Base-by-base conservation (phyloP, 768 basidiomycete genomes). In the Termitomyces sp. region DNA sequence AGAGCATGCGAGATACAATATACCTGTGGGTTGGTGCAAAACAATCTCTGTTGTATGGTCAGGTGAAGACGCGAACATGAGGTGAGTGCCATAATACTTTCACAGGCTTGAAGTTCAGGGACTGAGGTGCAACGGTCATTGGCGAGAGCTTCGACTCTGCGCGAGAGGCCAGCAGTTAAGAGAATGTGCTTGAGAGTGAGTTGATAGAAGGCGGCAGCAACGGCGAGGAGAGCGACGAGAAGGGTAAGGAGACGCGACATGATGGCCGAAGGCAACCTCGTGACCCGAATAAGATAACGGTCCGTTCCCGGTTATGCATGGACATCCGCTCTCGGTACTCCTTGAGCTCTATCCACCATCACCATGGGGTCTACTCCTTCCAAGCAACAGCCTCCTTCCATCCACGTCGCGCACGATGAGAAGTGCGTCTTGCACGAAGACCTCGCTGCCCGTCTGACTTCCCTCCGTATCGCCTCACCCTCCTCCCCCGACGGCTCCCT, bases 1-100 rank as follows among this genome's bases (percentile, higher is more conserved):
- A 2, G 85, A 85, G 62, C 87, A 88, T 11, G 86, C 84, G 8
- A 86, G 75, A 62, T 83, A 88, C 12, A 88, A 48, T 21, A 82
- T 61, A 28, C 85, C 85, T 1, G 75, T 75, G 0, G 81, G 74
- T 46, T 79, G 74, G 55, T 86, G 84, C n/a, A 86, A 69, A 3
- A 84, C 75, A 30, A 81, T 65, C 64, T 87, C 85, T 87, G 60
- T 7, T 28, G 19, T 12, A 47, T 23, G 26, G 52, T 43, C 15
- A 56, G 49, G 23, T 42, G 50, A 42, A 15, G 31, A 41, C 14
- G 8, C 33, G 41, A 45, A 46, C 28, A n/a, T 46, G 23, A 52
- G 42, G 7, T 50, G 21, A 47, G 51, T 14, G 47, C 46, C 12
- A 5, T 67, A 78, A 26, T 62, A 86, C 87, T 87, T 71, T 89